Evolutionary conservation across 805 yeast genomes (phyloP).

Genomic region (Lipomyces yamanashiensis): DNA sequence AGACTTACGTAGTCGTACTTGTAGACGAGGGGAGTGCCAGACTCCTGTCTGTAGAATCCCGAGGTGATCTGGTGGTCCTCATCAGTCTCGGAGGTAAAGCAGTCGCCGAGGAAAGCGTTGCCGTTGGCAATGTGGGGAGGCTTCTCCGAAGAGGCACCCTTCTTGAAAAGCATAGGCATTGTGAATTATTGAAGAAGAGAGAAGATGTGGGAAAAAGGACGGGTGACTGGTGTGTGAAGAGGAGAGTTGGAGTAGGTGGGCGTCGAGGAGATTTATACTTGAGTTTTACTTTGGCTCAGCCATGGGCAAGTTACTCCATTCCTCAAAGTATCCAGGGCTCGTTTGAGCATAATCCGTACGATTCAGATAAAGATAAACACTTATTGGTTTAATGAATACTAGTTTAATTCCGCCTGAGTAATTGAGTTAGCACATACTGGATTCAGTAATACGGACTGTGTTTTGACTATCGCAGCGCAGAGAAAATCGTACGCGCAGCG

Average conservation of each 20-base stretch:
- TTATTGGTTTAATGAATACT: no score
- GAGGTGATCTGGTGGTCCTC: conserved; percentile 63
- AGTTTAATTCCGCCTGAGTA: no score
- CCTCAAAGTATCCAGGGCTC: no score
- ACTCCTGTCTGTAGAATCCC: conserved; percentile 73
- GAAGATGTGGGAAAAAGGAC: not conserved
- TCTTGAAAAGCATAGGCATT: conserved; percentile 37
- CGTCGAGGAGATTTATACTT: no score
- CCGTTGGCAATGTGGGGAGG: conserved; percentile 65
- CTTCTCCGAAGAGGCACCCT: conserved; percentile 41
- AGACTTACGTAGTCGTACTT: conserved; percentile 51
- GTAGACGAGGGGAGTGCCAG: conserved; percentile 72
- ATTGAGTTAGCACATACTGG: no score
- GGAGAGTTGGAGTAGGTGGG: not conserved
- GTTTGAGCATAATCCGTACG: no score
- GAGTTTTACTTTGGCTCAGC: no score
- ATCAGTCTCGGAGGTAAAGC: conserved; percentile 64
- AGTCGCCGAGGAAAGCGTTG: conserved; percentile 72
- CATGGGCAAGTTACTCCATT: no score
- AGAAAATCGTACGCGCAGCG: no score
- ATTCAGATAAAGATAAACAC: no score
- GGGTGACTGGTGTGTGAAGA: not conserved
- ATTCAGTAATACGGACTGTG: no score
- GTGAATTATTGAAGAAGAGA: conserved; percentile 9
- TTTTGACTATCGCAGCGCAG: no score